Base-by-base conservation (phyloP, 1,284 basidiomycete species). In the Schizophyllum commune region DNA sequence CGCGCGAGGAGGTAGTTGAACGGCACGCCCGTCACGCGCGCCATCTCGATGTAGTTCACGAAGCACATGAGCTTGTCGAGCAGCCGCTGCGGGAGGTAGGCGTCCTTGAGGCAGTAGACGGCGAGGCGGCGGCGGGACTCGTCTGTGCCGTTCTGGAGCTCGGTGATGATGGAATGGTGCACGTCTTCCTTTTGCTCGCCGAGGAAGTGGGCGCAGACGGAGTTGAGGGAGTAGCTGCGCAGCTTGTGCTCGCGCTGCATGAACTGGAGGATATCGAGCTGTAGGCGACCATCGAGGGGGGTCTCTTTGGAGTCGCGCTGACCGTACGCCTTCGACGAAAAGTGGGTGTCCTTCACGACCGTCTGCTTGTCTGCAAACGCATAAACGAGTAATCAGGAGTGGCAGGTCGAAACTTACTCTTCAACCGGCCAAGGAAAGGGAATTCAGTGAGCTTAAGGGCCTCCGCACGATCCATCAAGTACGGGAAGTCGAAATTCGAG, bases 141-240 rank as follows among this genome's bases (percentile, higher is more conserved):
- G 0, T 94, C 82, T 0, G 90, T 96, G 68, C 95, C 95, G 68
- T 97, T 97, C 72, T 98, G 96, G 33, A 98, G 76, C 58, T 97
- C 94, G 0, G 95, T 97, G 68, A 98, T 98, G 64, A 96, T 93
- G 1, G 95, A 97, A 70, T 98, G 89, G 69, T 98, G 95, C 21
- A 98, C 95, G 67, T 98, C 95, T 71, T 98, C 95, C 73, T 98
- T 98, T 73, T 98, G 96, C 71, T 98, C 96, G 32, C 93, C 94
- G 1, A 98, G 79, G 74, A 98, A 98, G 68, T 95, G 92, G 1
- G 96, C 90, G 71, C 95, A 98, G 57, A 98, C 95, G 1, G 95
- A 90, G 72, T 98, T 98, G 65, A 98, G 86, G 0, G 95, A 93
- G 72, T 98, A 98, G 69, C 91, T 94, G 27, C 96, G 87, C 4